phyloP scores from a whole-genome alignment of 2,329 filamentous ascomycete species.

The Trichothecium roseum region DNA sequence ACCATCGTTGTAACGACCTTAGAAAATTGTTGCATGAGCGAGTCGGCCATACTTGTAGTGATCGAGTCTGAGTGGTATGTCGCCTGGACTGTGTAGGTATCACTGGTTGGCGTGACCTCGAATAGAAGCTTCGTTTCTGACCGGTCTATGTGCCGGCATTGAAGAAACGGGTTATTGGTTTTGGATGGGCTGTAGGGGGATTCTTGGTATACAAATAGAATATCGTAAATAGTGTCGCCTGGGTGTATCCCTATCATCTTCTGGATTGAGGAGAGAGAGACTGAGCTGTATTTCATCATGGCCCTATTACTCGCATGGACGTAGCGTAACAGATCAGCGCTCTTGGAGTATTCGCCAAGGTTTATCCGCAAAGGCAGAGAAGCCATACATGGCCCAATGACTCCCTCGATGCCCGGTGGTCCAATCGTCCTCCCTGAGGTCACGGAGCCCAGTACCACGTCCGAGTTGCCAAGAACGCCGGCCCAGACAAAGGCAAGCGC shows the following conservation, averaged over 20 bases:
- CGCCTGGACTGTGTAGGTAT: constrained; percentile 29
- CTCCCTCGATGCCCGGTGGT: constrained; percentile 56
- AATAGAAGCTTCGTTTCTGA: constrained; percentile 68
- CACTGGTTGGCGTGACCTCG: constrained; percentile 57
- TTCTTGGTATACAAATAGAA: constrained; percentile 78
- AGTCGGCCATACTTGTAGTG: constrained; percentile 39
- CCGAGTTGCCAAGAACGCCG: constrained; percentile 50
- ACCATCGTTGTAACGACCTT: constrained; percentile 27
- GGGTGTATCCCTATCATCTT: constrained; percentile 44
- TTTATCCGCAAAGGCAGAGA: constrained; percentile 64
- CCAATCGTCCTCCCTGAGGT: constrained; percentile 74
- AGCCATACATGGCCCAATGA: constrained; percentile 71
- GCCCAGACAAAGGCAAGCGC: constrained; percentile 57
- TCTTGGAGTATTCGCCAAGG: constrained; percentile 35
- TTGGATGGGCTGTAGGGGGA: constrained; percentile 36
- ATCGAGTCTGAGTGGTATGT: constrained; percentile 41
- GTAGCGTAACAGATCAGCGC: constrained; percentile 50
- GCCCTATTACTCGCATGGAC: constrained; percentile 57
- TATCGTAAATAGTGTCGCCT: constrained; percentile 57
- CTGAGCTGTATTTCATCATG: constrained; percentile 49
- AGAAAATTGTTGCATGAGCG: constrained; percentile 53
- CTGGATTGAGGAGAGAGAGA: constrained; percentile 62
- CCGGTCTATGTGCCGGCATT: constrained; percentile 55
- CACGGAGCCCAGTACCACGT: constrained; percentile 68
- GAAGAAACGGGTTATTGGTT: constrained; percentile 27